Evolutionary conservation across 2,329 filamentous ascomycete species (phyloP).

Genomic region (Ophiocordyceps camponoti-floridani): DNA sequence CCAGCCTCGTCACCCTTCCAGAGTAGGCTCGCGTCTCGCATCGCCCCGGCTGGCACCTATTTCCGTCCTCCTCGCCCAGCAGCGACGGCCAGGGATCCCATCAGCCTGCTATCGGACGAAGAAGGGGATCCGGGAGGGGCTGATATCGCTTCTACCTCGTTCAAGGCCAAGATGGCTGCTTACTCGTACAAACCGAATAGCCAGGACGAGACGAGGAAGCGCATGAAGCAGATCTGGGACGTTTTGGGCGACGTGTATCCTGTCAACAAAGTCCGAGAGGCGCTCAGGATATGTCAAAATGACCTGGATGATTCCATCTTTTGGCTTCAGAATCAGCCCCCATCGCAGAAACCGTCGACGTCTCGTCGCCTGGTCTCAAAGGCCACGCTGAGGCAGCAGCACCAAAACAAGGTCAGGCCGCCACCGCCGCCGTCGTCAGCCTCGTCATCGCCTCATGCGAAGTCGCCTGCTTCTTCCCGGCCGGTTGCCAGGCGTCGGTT

Average conservation of each 20-base stretch:
- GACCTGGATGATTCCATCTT: conserved; percentile 18
- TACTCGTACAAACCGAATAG: conserved; percentile 28
- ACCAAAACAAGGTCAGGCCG: not conserved
- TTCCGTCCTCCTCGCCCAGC: conserved; percentile 33
- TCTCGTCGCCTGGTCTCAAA: conserved; percentile 15
- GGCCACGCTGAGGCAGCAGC: conserved; percentile 8
- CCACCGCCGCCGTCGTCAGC: conserved; percentile 5
- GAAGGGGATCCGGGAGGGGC: conserved; percentile 32
- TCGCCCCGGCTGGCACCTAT: conserved; percentile 60
- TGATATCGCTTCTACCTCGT: conserved; percentile 44
- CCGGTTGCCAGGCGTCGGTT: conserved; percentile 16
- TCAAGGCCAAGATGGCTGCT: conserved; percentile 21
- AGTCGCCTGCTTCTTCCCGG: too few relatives aligned
- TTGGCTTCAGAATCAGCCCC: conserved; percentile 7
- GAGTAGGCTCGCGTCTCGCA: conserved; percentile 30
- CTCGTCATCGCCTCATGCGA: too few relatives aligned
- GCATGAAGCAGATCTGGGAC: conserved; percentile 18
- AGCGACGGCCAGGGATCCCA: conserved; percentile 18
- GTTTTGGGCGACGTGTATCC: conserved; percentile 14
- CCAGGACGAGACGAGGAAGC: conserved; percentile 14
- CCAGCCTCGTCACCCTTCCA: conserved; percentile 71
- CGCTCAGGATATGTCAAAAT: conserved; percentile 13
- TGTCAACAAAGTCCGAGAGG: conserved; percentile 13
- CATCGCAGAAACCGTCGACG: not conserved
- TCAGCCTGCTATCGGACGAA: conserved; percentile 32